These are phyloP conservation scores for Hypomontagnella monticulosa DNA, from an alignment of 495 filamentous ascomycete species.

Conservation along the genomic window DNA sequence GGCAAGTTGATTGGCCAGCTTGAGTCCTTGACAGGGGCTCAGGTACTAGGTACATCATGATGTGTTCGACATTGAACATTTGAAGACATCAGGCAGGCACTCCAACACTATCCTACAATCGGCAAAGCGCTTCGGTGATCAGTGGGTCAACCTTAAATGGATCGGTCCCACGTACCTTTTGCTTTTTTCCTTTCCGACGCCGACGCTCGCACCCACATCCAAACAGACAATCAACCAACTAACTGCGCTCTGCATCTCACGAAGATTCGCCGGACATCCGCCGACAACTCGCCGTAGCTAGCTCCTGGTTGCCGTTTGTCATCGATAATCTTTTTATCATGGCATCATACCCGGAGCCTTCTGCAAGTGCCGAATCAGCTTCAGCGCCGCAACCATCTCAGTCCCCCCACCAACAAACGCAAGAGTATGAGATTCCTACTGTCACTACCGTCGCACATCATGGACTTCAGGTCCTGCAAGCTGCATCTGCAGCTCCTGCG, in stretches of 20 bases:
- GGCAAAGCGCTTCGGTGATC: conserved; percentile 10
- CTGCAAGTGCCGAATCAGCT: conserved; percentile 12
- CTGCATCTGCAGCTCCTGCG: conserved; percentile 47
- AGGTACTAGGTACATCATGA: no score
- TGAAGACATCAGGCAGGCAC: no score
- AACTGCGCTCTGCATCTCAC: conserved; percentile 39
- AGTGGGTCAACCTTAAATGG: conserved; percentile 7
- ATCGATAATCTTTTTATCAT: conserved; percentile 18
- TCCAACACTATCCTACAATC: not conserved
- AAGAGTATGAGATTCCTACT: conserved; percentile 31
- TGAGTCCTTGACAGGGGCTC: no score
- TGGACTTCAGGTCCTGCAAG: conserved; percentile 57
- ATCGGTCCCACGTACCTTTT: conserved; percentile 8
- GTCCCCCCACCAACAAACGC: conserved; percentile 8
- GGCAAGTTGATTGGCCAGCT: no score
- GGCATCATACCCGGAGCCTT: conserved; percentile 44
- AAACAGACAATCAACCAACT: conserved; percentile 22
- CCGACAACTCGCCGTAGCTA: conserved; percentile 47
- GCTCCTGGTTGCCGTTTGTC: conserved; percentile 21
- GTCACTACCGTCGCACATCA: conserved; percentile 52
- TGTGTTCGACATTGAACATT: no score
- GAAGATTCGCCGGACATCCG: conserved; percentile 49
- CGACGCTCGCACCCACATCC: conserved; percentile 11
- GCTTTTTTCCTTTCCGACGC: conserved; percentile 8
- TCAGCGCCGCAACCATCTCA: conserved; percentile 6